Evolutionary conservation across 2,329 filamentous ascomycete species (phyloP).

Genomic region (Colletotrichum sidae): DNA sequence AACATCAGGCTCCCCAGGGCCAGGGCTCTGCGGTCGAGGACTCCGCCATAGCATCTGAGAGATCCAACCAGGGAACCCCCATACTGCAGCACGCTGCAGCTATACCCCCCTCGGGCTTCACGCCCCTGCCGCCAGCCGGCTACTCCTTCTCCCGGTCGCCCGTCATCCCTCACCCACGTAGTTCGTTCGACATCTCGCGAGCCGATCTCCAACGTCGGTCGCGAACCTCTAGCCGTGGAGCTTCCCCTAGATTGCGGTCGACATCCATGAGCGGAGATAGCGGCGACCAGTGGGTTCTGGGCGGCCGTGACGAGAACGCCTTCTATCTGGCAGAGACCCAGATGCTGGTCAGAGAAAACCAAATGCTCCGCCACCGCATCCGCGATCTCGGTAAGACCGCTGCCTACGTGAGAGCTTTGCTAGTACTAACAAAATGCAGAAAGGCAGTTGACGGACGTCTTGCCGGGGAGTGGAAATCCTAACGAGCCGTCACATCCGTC

Average conservation of each 20-base stretch:
- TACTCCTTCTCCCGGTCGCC: conserved; percentile 64
- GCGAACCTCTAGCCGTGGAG: conserved; percentile 68
- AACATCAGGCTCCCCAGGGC: conserved; percentile 60
- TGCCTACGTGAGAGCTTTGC: not conserved
- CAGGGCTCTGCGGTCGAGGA: conserved; percentile 61
- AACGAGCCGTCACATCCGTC: conserved; percentile 63
- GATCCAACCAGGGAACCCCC: conserved; percentile 52
- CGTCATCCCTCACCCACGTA: conserved; percentile 60
- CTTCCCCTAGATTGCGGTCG: conserved; percentile 67
- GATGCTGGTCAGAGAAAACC: conserved; percentile 81
- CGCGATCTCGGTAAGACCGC: conserved; percentile 73
- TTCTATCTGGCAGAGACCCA: conserved; percentile 88
- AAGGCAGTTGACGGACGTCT: conserved; percentile 62
- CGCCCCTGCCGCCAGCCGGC: conserved; percentile 50
- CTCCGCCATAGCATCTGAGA: conserved; percentile 58
- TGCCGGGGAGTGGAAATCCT: conserved; percentile 48
- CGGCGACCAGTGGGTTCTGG: conserved; percentile 69
- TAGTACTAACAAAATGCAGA: conserved; percentile 51
- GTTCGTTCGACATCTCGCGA: conserved; percentile 69
- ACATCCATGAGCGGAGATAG: conserved; percentile 70
- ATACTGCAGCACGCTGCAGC: conserved; percentile 46
- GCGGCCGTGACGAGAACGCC: conserved; percentile 78
- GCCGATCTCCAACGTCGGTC: conserved; percentile 68
- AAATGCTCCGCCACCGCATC: conserved; percentile 82
- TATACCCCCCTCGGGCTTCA: conserved; percentile 38